These are phyloP conservation scores for Thermomyces lanuginosus DNA, from an alignment of 2,329 filamentous ascomycete genomes.

Conservation along the genomic window DNA sequence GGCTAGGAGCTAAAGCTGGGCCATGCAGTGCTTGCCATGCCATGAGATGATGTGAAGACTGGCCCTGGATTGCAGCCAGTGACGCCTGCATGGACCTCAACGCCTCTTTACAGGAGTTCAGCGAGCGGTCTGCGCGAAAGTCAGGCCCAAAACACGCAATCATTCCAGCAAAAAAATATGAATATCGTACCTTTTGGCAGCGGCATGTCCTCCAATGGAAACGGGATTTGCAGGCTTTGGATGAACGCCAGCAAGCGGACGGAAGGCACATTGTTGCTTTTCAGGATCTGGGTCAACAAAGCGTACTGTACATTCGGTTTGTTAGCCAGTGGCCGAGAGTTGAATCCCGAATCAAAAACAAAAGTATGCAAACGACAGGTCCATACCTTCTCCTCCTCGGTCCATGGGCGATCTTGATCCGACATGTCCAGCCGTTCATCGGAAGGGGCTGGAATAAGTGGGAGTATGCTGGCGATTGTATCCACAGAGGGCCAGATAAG, in stretches of 20 bases:
- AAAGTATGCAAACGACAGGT: background rate
- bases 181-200: constrained; percentile 25
- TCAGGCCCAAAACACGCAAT: constrained; percentile 5
- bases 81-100: constrained; percentile 6
- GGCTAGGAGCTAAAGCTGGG: constrained; percentile 5
- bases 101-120: constrained; percentile 5
- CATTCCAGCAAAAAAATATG: background rate
- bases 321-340: constrained; percentile 2
- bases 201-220: constrained; percentile 26
- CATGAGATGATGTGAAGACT: constrained; percentile 3
- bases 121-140: constrained; percentile 6
- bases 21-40: constrained; percentile 5
- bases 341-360: constrained; percentile 1
- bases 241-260: constrained; percentile 23
- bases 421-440: constrained; percentile 29
- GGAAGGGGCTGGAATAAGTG: constrained; percentile 9
- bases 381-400: constrained; percentile 31
- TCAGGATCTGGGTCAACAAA: constrained; percentile 28
- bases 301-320: constrained; percentile 16
- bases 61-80: constrained; percentile 4
- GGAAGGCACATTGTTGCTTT: constrained; percentile 22
- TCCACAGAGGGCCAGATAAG: background rate
- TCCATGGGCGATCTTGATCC: constrained; percentile 28
- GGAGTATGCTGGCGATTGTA: background rate
- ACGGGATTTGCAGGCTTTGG: constrained; percentile 20